Conservation (phyloP, 1,284 basidiomycete species). For the Marasmius fiardii region DNA sequence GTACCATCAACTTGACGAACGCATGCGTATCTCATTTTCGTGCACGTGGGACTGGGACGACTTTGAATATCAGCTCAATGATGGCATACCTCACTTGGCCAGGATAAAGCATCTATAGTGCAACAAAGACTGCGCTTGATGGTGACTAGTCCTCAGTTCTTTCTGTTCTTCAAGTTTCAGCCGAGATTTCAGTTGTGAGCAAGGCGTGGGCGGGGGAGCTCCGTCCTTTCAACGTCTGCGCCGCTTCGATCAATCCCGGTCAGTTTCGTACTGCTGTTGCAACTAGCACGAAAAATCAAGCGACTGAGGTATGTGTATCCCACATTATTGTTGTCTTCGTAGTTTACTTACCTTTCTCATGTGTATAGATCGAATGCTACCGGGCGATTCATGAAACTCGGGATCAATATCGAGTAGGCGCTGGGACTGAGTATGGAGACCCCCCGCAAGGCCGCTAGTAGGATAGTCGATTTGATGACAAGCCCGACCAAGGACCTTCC, state of each 20-base stretch:
- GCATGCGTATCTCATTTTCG: slow-evolving; percentile 19
- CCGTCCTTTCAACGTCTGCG: slow-evolving; percentile 10
- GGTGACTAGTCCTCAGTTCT: not conserved
- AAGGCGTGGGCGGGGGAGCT: slow-evolving; percentile 11
- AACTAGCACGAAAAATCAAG: not conserved
- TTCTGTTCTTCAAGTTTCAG: too few species aligned
- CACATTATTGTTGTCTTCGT: too few species aligned
- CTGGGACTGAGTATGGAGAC: slow-evolving; percentile 10
- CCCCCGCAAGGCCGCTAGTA: slow-evolving; percentile 6
- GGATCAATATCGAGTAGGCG: not conserved
- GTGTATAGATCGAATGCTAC: slow-evolving; percentile 4
- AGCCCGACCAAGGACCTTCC: not conserved
- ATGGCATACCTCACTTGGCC: slow-evolving; percentile 11
- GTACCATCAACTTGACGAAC: slow-evolving; percentile 18
- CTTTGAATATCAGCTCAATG: slow-evolving; percentile 20
- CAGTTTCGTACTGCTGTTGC: slow-evolving; percentile 10
- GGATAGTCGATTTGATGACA: slow-evolving; percentile 8
- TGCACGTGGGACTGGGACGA: slow-evolving; percentile 14
- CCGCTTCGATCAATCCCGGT: slow-evolving; percentile 6
- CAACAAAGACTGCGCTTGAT: slow-evolving; percentile 20
- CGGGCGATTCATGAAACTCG: not conserved
- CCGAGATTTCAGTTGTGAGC: slow-evolving; percentile 1
- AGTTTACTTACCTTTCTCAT: too few species aligned
- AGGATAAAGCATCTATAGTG: slow-evolving; percentile 18
- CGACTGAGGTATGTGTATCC: slow-evolving; percentile 1